phyloP scores from a whole-genome alignment of 352 stramenopile species.

The Pythium chondricola region DNA sequence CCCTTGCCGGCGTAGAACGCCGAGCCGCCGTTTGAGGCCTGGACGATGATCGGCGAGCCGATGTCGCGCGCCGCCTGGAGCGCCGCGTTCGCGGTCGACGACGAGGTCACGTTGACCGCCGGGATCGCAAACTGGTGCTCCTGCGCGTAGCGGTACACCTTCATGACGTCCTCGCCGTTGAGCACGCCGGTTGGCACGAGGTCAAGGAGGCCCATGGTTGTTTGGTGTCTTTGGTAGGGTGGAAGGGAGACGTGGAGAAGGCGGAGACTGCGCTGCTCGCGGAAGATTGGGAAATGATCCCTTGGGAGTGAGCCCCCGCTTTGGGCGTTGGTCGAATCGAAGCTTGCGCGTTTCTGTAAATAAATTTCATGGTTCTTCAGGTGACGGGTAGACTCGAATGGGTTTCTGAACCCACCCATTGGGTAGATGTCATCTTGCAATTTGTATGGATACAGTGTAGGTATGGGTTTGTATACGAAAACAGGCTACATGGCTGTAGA shows the following conservation, averaged over 20 bases:
- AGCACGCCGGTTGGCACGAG: conserved; percentile 83
- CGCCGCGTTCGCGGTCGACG: conserved; percentile 94
- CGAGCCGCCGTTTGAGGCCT: conserved; percentile 97
- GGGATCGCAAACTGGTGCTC: conserved; percentile 96
- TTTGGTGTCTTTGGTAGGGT: neutral
- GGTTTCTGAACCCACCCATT: too few relatives aligned
- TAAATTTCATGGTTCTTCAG: conserved; percentile 2
- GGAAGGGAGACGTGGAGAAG: neutral
- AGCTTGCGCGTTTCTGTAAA: conserved; percentile 25
- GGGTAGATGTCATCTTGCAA: too few relatives aligned
- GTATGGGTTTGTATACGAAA: too few relatives aligned
- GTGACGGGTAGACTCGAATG: conserved; percentile 1
- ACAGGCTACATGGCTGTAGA: too few relatives aligned
- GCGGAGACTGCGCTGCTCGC: conserved; percentile 4
- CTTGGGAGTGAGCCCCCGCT: neutral
- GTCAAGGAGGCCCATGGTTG: conserved; percentile 76
- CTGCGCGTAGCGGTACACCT: conserved; percentile 92
- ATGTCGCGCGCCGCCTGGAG: conserved; percentile 96
- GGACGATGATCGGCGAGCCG: conserved; percentile 97
- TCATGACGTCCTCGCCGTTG: conserved; percentile 83
- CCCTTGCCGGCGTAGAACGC: conserved; percentile 97
- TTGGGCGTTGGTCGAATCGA: neutral
- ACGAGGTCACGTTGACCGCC: conserved; percentile 96
- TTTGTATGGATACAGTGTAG: too few relatives aligned
- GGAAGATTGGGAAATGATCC: conserved; percentile 25